Evolutionary conservation across 2,329 filamentous ascomycete genomes (phyloP), one percentile per base, ranked within the genome.

Genomic region (Phyllosticta citrichinensis): DNA sequence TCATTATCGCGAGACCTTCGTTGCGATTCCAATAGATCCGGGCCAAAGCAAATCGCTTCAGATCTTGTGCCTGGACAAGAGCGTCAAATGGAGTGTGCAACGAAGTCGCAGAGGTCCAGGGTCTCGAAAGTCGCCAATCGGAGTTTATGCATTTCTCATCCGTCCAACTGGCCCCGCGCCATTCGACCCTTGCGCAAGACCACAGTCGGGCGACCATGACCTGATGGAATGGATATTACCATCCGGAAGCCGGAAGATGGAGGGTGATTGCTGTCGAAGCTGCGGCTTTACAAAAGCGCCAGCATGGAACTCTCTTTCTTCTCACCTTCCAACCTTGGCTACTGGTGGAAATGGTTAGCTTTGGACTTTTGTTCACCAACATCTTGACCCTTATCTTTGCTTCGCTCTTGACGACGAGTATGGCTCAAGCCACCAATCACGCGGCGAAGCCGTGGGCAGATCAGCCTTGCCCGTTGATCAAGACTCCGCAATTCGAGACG

Each of bases 401-500:
- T 47, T 50, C 57, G 11, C n/a, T 61, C n/a, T 25, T 61, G 14
- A 40, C 55, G 30, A 30, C 58, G 24, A 57, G n/a, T 20, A 62
- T 62, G 52, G 55, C 20, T 33, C 60, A 20, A 56, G 25, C 51
- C 33, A 47, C 33, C 14, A 27, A 54, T n/a, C 52, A 52, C 12
- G 52, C 61, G 2, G 62, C 51, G 3, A 66, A 66, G 51, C 65
- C 62, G 9, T 74, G 71, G 71, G 70, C 70, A 10, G 69, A 74
- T 55, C 62, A 64, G 2, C 71, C 71, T 1, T 68, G 65, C 52
- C 59, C 65, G 24, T 57, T 73, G 27, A 62, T 73, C 1, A 58
- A 33, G 19, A 73, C 70, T 12, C 69, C 71, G 19, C 66, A 69
- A 47, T 70, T 67, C 64, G 66, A 60, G 25, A 71, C 69, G 9